Evolutionary conservation across 805 yeast species (phyloP).

Genomic region (Candida xyloterini): DNA sequence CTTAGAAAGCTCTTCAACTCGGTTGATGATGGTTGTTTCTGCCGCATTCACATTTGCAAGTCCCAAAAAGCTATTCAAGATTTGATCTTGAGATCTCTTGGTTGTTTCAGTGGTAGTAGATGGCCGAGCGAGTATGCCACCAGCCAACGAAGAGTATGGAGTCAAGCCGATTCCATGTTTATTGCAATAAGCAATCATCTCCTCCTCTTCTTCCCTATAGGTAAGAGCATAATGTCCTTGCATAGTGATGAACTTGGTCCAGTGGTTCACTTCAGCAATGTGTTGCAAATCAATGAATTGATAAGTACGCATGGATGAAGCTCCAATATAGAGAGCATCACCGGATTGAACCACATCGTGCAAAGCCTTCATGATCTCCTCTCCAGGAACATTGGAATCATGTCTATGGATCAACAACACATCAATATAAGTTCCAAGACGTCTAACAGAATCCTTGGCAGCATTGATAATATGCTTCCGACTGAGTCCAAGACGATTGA

Average conservation of each 20-base stretch:
- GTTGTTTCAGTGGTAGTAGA: constrained; percentile 5
- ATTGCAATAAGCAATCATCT: constrained; percentile 53
- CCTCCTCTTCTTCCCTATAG: constrained; percentile 64
- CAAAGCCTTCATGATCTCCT: constrained; percentile 55
- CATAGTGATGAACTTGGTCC: constrained; percentile 58
- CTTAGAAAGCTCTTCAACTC: constrained; percentile 56
- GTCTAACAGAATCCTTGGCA: constrained; percentile 41
- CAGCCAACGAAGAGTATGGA: constrained; percentile 53
- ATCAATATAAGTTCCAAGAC: constrained; percentile 53
- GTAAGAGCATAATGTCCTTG: constrained; percentile 56
- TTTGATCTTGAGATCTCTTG: constrained; percentile 2
- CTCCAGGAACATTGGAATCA: constrained; percentile 45
- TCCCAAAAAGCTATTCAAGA: constrained; percentile 7
- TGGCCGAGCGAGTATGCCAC: constrained; percentile 56
- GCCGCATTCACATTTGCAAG: constrained; percentile 13
- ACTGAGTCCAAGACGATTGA: constrained; percentile 40
- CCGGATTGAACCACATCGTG: constrained; percentile 50
- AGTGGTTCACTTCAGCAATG: constrained; percentile 53
- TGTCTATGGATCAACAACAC: constrained; percentile 55
- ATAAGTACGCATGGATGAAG: constrained; percentile 55
- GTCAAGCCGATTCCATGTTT: constrained; percentile 51
- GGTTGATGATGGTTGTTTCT: constrained; percentile 37
- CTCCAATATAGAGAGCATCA: constrained; percentile 55
- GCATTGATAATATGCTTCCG: constrained; percentile 47
- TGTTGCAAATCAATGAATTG: constrained; percentile 55